Evolutionary conservation across 2,329 filamentous ascomycete species (phyloP).

Genomic region (Fusarium subglutinans): DNA sequence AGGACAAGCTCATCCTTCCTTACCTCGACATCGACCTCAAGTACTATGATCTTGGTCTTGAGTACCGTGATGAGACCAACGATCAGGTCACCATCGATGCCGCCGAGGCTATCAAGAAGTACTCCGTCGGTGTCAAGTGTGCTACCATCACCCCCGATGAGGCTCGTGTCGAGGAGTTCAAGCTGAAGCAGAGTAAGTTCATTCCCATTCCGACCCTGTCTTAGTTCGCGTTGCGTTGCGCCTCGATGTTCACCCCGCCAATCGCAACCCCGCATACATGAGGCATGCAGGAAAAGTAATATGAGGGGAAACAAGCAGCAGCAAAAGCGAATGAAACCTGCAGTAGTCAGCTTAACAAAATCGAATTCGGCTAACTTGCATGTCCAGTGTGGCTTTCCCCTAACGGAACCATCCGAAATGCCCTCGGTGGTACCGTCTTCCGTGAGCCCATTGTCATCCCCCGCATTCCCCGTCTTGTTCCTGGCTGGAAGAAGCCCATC

Average conservation of each 20-base stretch:
- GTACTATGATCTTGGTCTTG: conserved; percentile 94
- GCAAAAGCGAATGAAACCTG: conserved; percentile 24
- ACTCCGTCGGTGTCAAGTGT: conserved; percentile 98
- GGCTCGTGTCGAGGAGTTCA: conserved; percentile 95
- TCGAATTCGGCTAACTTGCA: conserved; percentile 33
- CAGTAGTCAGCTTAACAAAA: conserved; percentile 1
- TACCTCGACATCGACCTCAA: conserved; percentile 98
- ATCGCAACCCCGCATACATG: conserved; percentile 40
- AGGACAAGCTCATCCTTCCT: conserved; percentile 97
- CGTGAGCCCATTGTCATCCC: conserved; percentile 98
- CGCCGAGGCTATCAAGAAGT: conserved; percentile 98
- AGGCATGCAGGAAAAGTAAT: conserved; percentile 16
- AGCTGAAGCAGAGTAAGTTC: conserved; percentile 91
- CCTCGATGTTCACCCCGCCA: conserved; percentile 31
- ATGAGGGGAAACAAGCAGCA: conserved; percentile 17
- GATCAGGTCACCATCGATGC: conserved; percentile 96
- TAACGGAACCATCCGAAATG: conserved; percentile 86
- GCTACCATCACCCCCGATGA: conserved; percentile 99
- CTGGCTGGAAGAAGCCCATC: conserved; percentile 98
- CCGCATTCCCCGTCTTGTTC: conserved; percentile 89
- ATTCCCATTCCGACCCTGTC: conserved; percentile 17
- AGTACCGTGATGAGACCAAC: conserved; percentile 95
- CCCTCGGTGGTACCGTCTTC: conserved; percentile 94
- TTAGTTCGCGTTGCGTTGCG: conserved; percentile 23
- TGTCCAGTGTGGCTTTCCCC: conserved; percentile 92